A percentile compares a stretch with the other conserved stretches of the same genome.
These are phyloP conservation scores for Calonectria ilicicola DNA, from an alignment of 2,329 filamentous ascomycete species.

Conservation along the genomic window DNA sequence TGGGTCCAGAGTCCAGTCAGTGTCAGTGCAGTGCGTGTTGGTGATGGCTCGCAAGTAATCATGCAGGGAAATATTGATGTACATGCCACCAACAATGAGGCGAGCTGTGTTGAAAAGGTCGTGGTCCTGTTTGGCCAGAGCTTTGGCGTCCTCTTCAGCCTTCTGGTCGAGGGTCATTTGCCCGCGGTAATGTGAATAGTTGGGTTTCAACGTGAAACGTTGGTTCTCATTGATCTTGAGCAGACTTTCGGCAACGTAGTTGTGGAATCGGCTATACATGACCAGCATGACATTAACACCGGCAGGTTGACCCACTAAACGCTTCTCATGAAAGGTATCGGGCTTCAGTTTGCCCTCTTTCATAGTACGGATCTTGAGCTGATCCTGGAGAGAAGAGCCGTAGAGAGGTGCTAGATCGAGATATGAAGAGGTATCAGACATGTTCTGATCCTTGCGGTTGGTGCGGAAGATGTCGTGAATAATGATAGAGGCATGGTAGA, in stretches of 20 bases:
- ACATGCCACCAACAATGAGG: constrained; percentile 65
- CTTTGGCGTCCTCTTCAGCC: constrained; percentile 36
- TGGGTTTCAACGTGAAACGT: constrained; percentile 59
- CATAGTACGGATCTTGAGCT: constrained; percentile 72
- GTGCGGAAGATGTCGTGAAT: constrained; percentile 53
- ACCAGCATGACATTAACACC: constrained; percentile 76
- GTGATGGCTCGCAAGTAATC: constrained; percentile 73
- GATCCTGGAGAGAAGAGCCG: constrained; percentile 73
- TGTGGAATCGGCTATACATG: constrained; percentile 78
- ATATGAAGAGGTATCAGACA: constrained; percentile 78
- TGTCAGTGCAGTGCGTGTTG: constrained; percentile 69
- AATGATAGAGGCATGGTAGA: constrained; percentile 77
- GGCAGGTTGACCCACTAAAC: constrained; percentile 74
- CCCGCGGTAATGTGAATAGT: neutral
- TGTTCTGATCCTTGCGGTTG: constrained; percentile 70
- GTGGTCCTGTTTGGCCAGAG: constrained; percentile 58
- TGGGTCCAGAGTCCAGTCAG: constrained; percentile 73
- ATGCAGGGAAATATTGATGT: constrained; percentile 66
- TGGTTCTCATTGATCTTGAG: constrained; percentile 75
- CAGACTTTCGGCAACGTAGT: constrained; percentile 73
- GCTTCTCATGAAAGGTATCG: constrained; percentile 75
- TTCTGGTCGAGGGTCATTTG: constrained; percentile 36
- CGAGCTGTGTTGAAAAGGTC: constrained; percentile 69
- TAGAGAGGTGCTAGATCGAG: constrained; percentile 81
- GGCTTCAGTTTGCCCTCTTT: constrained; percentile 76